Base-by-base conservation (phyloP, 495 filamentous ascomycete genomes). In the Aspergillus kassunensis region DNA sequence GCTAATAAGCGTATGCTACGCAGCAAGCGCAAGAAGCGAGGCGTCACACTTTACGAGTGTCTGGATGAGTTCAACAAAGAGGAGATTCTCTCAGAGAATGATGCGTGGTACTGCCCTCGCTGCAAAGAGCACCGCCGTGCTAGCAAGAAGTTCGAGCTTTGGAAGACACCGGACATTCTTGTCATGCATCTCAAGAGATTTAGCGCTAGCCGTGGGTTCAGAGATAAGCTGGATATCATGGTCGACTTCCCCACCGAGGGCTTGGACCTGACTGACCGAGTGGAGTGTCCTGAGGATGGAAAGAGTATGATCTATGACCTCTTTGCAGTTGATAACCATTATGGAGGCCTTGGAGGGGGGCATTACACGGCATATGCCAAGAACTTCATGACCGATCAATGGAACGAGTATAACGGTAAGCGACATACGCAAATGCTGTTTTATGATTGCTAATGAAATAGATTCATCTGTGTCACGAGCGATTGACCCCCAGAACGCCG, bases 101-200 rank as follows among this genome's bases (percentile, higher is more conserved):
- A 98, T 61, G 90, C 89, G 24, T 98, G 93, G 93, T 97, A 89
- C 60, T 98, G 93, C 57, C 91, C 89, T 49, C 81, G 89, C 37
- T 98, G 93, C 78, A 97, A 97, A 62, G 88, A 95, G 55, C 86
- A 95, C 59, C 84, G 88, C 9, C 83, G 89, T 20, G 93, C 95
- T 16, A 90, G 81, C 71, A 98, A 97, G 79, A 95, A 91, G 60
- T 90, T 98, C 25, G 90, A 97, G 63, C 78, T 98, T 3, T 98
- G 93, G 93, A 96, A 90, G 64, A 84, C 86, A 3, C 93, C 93
- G 8, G 93, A 98, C 65, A 92, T 97, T 46, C 77, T 98, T 12
- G 85, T 97, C 45, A 82, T 97, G 49, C 93, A 99, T 61, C 78
- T 98, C 5, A 98, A 98, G 77, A 81, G 93, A 15, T 98, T 98